Evolutionary conservation across 306 rosid genomes (phyloP), one percentile per base, ranked within the genome.

Genomic region (Cucumis melo): DNA sequence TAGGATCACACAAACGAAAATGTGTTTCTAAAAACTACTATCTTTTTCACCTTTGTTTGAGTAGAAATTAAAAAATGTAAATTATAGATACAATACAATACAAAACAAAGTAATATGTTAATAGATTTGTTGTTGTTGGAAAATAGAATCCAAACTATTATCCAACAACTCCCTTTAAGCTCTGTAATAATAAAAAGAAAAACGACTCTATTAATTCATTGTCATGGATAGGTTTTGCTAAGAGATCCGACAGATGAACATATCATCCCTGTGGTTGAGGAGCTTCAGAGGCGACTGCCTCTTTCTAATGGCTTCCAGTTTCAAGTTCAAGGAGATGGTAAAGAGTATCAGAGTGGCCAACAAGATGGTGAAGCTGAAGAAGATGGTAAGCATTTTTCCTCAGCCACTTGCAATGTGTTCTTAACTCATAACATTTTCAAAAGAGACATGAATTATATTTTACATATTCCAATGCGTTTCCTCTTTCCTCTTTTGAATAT

Each of bases 251-350:
- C 81, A 1, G 97, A 89, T 80, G 98, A 90, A 66, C 78, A 87
- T 57, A 93, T 94, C 24, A 82, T 90, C 73, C 98, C 98, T 48
- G 95, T 94, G 81, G 90, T 94, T 59, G 94, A 86, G 83, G 97
- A 94, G 81, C 89, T 91, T 80, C 92, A 87, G 81, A 89, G 97
- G 82, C 79, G 95, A 77, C 81, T 94, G 89, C 96, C 96, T 81
- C 81, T 81, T n/a, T 81, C 17, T 53, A 85, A 81, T 64, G 19
- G 55, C 21, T 7, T 36, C 19, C 64, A n/a, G 73, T n/a, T 50
- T 13, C 82, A 79, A n/a, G 39, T 16, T 64, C 76, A 54, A 78
- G 73, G 21, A 9, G 76, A 88, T 58, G 88, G 85, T 70, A 87
- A 48, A 74, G 92, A 85, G 78, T 59, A 78, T 66, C 66, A 77